Evolutionary conservation across 106 monocot species (phyloP).

Genomic region (Dactylorhiza incarnata): DNA sequence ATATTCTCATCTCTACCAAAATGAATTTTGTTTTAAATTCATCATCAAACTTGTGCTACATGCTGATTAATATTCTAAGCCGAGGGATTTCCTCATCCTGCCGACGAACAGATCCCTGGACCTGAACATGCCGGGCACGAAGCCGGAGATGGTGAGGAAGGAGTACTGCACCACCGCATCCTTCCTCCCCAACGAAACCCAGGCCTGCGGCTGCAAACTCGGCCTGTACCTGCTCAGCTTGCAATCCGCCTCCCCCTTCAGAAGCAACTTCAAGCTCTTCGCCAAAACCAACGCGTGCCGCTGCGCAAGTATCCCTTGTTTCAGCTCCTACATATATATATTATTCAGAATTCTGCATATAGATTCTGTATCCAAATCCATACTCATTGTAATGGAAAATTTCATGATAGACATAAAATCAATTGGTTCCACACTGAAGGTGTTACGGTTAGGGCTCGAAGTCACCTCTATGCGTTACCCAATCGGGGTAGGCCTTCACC

Average conservation of each 20-base stretch:
- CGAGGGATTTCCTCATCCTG: conserved; percentile 23
- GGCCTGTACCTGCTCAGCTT: conserved; percentile 27
- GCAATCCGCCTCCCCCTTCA: conserved; percentile 18
- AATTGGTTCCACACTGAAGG: too few relatives aligned
- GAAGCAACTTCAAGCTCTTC: conserved; percentile 32
- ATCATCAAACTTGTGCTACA: too few relatives aligned
- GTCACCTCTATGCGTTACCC: too few relatives aligned
- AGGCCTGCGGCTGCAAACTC: neutral
- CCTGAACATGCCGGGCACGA: conserved; percentile 22
- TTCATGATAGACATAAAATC: too few relatives aligned
- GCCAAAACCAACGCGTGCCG: conserved; percentile 17
- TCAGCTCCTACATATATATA: conserved; percentile 22
- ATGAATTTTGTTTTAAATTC: too few relatives aligned
- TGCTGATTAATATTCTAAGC: conserved; percentile 3
- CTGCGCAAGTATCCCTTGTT: conserved; percentile 25
- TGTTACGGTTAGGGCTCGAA: too few relatives aligned
- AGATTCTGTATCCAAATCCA: neutral
- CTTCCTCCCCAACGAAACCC: conserved; percentile 31
- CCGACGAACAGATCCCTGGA: conserved; percentile 31
- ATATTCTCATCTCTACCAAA: too few relatives aligned
- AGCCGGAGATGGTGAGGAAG: conserved; percentile 14
- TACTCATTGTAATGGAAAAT: neutral
- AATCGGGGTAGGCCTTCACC: too few relatives aligned
- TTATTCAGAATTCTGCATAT: neutral
- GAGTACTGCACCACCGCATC: conserved; percentile 20